Evolutionary conservation across 2,329 filamentous ascomycete genomes (phyloP).

Genomic region (Colletotrichum musae): DNA sequence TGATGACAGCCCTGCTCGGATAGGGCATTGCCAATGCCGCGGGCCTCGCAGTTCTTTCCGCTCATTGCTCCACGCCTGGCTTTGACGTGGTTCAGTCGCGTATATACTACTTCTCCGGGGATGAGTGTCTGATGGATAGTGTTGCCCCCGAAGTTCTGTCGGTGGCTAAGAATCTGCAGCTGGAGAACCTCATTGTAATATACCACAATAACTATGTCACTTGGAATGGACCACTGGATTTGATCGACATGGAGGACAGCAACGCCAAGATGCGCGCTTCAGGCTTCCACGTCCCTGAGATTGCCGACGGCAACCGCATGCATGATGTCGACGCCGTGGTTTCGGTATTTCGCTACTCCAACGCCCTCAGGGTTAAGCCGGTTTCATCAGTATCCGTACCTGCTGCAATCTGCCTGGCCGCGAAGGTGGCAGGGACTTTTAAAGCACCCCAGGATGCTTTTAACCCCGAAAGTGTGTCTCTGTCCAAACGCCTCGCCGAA

Average conservation of each 20-base stretch:
- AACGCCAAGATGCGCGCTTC: slow-evolving; percentile 68
- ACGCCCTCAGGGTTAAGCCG: slow-evolving; percentile 57
- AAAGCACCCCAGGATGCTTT: slow-evolving; percentile 67
- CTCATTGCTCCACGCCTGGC: slow-evolving; percentile 64
- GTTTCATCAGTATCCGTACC: slow-evolving; percentile 68
- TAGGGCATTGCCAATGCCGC: slow-evolving; percentile 71
- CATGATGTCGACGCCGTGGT: slow-evolving; percentile 62
- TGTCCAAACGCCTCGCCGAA: slow-evolving; percentile 34
- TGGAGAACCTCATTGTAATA: slow-evolving; percentile 68
- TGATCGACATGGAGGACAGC: slow-evolving; percentile 66
- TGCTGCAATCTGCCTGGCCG: slow-evolving; percentile 68
- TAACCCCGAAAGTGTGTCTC: slow-evolving; percentile 64
- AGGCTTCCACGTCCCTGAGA: slow-evolving; percentile 67
- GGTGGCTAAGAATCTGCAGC: slow-evolving; percentile 64
- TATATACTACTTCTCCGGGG: slow-evolving; percentile 69
- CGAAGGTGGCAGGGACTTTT: slow-evolving; percentile 60
- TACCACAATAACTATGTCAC: slow-evolving; percentile 73
- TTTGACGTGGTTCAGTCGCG: slow-evolving; percentile 64
- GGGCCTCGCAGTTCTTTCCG: slow-evolving; percentile 66
- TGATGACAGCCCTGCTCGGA: slow-evolving; percentile 70
- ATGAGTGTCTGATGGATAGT: slow-evolving; percentile 70
- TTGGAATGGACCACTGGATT: slow-evolving; percentile 68
- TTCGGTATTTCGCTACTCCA: slow-evolving; percentile 54
- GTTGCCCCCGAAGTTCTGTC: slow-evolving; percentile 69
- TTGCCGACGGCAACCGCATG: slow-evolving; percentile 60